Evolutionary conservation across 305 asterid genomes (phyloP).

Genomic region (Ajuga reptans): DNA sequence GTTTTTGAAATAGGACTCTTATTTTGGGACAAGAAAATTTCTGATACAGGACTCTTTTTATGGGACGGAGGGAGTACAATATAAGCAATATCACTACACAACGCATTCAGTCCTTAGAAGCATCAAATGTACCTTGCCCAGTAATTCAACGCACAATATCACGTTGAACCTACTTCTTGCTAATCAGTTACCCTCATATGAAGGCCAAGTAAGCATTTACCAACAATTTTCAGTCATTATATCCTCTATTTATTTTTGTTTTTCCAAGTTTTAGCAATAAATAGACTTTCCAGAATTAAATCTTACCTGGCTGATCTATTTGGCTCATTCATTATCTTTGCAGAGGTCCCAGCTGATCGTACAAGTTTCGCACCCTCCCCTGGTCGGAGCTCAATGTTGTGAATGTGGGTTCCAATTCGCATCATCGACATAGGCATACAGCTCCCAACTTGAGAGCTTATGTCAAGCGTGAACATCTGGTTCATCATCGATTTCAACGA

Average conservation of each 20-base stretch:
- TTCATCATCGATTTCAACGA: constrained; percentile 44
- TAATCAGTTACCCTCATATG: not conserved
- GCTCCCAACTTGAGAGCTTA: constrained; percentile 65
- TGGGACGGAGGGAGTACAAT: too few relatives aligned
- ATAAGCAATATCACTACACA: constrained; percentile 4
- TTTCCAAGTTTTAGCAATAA: not conserved
- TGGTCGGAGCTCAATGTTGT: constrained; percentile 82
- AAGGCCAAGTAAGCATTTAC: not conserved
- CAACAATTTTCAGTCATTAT: not conserved
- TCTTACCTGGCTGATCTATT: constrained; percentile 42
- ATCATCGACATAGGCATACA: constrained; percentile 74
- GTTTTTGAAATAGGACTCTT: not conserved
- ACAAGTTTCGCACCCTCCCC: constrained; percentile 82
- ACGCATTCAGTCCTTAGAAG: not conserved
- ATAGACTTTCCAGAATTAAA: not conserved
- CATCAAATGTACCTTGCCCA: not conserved
- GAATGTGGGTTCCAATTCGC: constrained; percentile 85
- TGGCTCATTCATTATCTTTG: constrained; percentile 77
- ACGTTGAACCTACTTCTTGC: not conserved
- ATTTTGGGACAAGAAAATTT: too few relatives aligned
- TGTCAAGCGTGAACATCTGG: constrained; percentile 49
- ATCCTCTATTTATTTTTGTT: not conserved
- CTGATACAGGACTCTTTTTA: too few relatives aligned
- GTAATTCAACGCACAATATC: not conserved
- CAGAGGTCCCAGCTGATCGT: constrained; percentile 65